Base-by-base conservation (phyloP, 2,329 filamentous ascomycete species). In the Epichloe coenophiala region DNA sequence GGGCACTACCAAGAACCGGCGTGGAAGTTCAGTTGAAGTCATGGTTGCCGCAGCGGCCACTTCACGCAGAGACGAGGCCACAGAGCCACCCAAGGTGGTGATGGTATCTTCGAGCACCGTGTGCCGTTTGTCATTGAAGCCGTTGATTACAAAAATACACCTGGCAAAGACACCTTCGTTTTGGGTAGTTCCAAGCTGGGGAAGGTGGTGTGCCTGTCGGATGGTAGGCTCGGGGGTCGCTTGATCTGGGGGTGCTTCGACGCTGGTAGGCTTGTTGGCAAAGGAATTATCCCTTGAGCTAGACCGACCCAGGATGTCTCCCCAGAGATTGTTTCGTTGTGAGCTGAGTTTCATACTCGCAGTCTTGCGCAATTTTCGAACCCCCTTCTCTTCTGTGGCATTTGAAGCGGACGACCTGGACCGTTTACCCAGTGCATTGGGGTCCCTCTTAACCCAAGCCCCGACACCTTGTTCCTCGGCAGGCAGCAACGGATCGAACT, bases 271-370 rank as follows among this genome's bases (percentile, higher is more conserved):
- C 5, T 63, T 61, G 13, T 58, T 53, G 23, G 57, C 59, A 44
- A 65, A 63, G 0, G 66, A 67, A 52, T 63, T 61, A 42, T 67
- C 65, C 43, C 62, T 62, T 2, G 65, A 65, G 12, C 59, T 61
- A 21, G 66, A 58, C 63, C 50, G 58, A 9, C 81, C 81, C 23
- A 93, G 77, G 53, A 98, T 94, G 59, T 94, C 88, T 5, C 84
- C 84, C 91, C 91, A 97, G n/a, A 97, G 76, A 31, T 80, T 82
- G 59, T 90, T 82, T 57, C 83, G 84, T 60, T 96, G 89, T 47
- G 76, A 85, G 52, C 77, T 83, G 35, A 97, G 71, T 63, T 88
- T 91, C 61, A 84, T 82, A 65, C 90, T 96, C 21, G 90, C 86
- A 5, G 87, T 89, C 60, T 90, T 84, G 57, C 93, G 81, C 57